Conservation (phyloP, 2,329 filamentous ascomycete species). For the Corynespora cassiicola region DNA sequence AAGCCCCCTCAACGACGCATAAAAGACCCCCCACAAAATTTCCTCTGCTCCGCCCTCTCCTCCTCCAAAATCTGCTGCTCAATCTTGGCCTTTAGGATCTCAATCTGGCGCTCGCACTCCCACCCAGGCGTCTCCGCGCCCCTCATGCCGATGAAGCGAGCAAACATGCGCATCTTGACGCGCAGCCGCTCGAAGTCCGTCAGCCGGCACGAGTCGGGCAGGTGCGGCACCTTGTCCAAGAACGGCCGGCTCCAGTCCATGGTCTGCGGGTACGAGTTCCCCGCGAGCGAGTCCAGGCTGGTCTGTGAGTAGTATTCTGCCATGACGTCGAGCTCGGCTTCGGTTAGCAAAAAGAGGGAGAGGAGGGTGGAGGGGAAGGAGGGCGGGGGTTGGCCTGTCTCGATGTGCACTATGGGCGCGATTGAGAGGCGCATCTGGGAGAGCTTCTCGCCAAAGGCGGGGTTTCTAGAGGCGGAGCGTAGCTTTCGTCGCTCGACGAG, state of each 20-base stretch:
- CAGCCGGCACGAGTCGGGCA: slow-evolving; percentile 32
- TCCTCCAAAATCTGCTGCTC: slow-evolving; percentile 28
- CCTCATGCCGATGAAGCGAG: slow-evolving; percentile 74
- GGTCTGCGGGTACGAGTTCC: slow-evolving; percentile 69
- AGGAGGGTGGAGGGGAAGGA: slow-evolving; percentile 71
- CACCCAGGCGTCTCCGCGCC: slow-evolving; percentile 64
- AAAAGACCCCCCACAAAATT: slow-evolving; percentile 8
- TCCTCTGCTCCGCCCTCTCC: slow-evolving; percentile 13
- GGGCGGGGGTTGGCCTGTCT: slow-evolving; percentile 67
- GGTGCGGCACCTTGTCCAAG: slow-evolving; percentile 29
- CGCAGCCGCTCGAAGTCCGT: slow-evolving; percentile 47
- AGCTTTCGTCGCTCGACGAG: too few species aligned
- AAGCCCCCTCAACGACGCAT: too few species aligned
- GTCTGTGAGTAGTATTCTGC: slow-evolving; percentile 77
- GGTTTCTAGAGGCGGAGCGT: too few species aligned
- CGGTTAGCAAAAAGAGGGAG: slow-evolving; percentile 76
- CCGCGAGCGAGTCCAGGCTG: slow-evolving; percentile 59
- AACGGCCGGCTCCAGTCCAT: slow-evolving; percentile 65
- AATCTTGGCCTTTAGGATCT: slow-evolving; percentile 35
- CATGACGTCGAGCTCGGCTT: slow-evolving; percentile 71
- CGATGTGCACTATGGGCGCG: slow-evolving; percentile 67
- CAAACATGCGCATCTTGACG: slow-evolving; percentile 73
- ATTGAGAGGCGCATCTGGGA: slow-evolving; percentile 70
- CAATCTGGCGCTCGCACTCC: slow-evolving; percentile 52
- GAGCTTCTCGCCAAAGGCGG: slow-evolving; percentile 67